Evolutionary conservation across 2,329 filamentous ascomycete genomes (phyloP), one percentile per base, ranked within the genome.

Genomic region (Furcasterigmium furcatum): DNA sequence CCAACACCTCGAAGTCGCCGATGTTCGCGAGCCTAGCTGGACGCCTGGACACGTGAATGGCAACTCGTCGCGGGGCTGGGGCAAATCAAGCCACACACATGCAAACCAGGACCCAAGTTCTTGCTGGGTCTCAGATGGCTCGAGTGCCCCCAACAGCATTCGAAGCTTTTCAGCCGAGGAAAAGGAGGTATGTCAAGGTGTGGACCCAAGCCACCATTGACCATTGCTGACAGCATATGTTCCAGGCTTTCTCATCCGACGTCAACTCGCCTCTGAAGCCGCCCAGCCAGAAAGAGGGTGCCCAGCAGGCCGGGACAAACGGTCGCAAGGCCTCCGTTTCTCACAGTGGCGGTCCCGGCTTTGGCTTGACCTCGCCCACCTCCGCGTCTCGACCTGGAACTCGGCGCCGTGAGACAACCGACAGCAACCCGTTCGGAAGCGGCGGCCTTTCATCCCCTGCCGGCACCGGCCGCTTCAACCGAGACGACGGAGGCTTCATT

Each of bases 181-280:
- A 66, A 81, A 74, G 59, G 76, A 78, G 65, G 79, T 82, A 59
- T 59, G 72, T 64, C n/a, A 19, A 4, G n/a, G 9, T 16, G 34
- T 12, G 16, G 34, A n/a, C n/a, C n/a, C 19, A 19, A 7, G 3
- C n/a, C 16, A 18, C 18, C 34, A 19, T 16, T 36, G 34, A 18
- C 25, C 18, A 20, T 35, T 21, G 38, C 50, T 52, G 42, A 52
- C 39, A n/a, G 4, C 14, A 8, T 13, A 20, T 16, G n/a, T 42
- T 19, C 32, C 64, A 96, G 87, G 73, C 87, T 52, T 96, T 96
- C 66, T 70, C 82, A 42, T 81, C 80, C 42, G 94, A 95, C 52
- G 91, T 99, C 61, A 99, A 97, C 65, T 96, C 94, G 29, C 87
- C 91, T 27, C 74, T 96, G 55, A 97, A 97, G 67, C 87, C 88